Evolutionary conservation across 2,329 filamentous ascomycete species (phyloP), one percentile per base, ranked within the genome.

Genomic region (Exophiala xenobiotica): DNA sequence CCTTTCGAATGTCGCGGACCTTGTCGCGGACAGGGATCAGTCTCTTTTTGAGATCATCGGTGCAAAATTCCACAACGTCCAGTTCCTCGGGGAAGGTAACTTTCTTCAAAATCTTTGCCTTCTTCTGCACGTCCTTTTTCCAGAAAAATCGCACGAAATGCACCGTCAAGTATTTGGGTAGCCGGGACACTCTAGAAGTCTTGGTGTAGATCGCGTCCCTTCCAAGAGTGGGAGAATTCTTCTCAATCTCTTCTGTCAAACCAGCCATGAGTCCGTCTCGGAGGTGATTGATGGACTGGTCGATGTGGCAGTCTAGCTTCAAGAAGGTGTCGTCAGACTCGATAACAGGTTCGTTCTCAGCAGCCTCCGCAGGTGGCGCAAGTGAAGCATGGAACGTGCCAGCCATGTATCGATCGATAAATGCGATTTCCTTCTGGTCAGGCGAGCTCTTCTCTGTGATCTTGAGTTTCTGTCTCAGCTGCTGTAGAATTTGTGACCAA

Each of bases 41-140:
- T 61, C 87, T 82, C 66, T 86, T 85, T 69, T 83, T 87, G 57
- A 99, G 77, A 46, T 93, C 86, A 20, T 97, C 91, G 9, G 91
- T 92, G 71, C 93, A 99, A 71, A 96, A 96, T 67, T 99, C 93
- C 18, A 95, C 85, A 31, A 89, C 83, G 65, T 99, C 93, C 26
- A 99, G 77, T 71, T 99, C 93, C 44, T 88, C 85, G 5, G 92
- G 92, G 68, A 99, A 99, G 0, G 90, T 92, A 51, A 99, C 93
- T 74, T 97, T 99, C 68, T 91, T 88, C 88, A 99, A 92, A 63
- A 99, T 99, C 79, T 99, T 99, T 61, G 92, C 91, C 78, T 99
- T 99, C 77, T 97, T 97, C 71, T 95, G 87, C 3, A 89, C 90
- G 61, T 95, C 90, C 40, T 87, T 84, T 67, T 95, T 92, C 93